These are phyloP conservation scores for Debaryomycetaceae sp. DNA, from an alignment of 1,139 yeast genomes.

Conservation along the genomic window DNA sequence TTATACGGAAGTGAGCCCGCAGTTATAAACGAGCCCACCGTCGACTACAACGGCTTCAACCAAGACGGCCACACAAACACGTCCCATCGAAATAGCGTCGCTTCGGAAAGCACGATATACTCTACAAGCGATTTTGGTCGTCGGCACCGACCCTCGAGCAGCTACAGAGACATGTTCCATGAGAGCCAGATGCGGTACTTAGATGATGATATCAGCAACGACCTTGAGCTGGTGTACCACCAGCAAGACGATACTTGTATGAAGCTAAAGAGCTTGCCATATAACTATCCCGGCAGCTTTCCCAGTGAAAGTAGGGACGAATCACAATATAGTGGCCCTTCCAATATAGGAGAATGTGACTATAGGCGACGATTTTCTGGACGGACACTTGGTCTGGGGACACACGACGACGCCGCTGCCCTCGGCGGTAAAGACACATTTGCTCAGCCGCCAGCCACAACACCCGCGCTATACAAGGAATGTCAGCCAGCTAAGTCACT, in stretches of 20 bases:
- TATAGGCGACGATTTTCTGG: too few species aligned
- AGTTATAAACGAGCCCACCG: slow-evolving; percentile 33
- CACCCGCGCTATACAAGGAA: too few species aligned
- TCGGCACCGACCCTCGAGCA: slow-evolving; percentile 6
- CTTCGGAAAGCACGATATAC: slow-evolving; percentile 6
- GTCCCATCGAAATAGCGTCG: too few species aligned
- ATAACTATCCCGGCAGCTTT: slow-evolving; percentile 7
- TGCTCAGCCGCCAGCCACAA: too few species aligned
- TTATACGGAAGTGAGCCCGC: slow-evolving; percentile 17
- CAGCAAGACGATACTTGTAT: slow-evolving; percentile 6
- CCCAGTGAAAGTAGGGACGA: too few species aligned
- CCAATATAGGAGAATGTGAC: too few species aligned
- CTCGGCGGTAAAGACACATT: too few species aligned
- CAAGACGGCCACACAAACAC: background rate
- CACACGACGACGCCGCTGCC: too few species aligned
- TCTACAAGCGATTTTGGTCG: slow-evolving; percentile 5
- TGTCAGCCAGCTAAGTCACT: too few species aligned
- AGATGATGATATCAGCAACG: slow-evolving; percentile 4
- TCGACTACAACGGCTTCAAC: slow-evolving; percentile 24
- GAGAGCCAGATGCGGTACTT: background rate
- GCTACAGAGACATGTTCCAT: slow-evolving; percentile 7
- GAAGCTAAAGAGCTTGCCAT: slow-evolving; percentile 6
- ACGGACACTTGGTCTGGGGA: too few species aligned
- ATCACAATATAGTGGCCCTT: too few species aligned
- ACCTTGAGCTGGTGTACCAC: slow-evolving; percentile 5